Base-by-base conservation (phyloP, 1,284 basidiomycete genomes). In the Cryptococcus floricola region DNA sequence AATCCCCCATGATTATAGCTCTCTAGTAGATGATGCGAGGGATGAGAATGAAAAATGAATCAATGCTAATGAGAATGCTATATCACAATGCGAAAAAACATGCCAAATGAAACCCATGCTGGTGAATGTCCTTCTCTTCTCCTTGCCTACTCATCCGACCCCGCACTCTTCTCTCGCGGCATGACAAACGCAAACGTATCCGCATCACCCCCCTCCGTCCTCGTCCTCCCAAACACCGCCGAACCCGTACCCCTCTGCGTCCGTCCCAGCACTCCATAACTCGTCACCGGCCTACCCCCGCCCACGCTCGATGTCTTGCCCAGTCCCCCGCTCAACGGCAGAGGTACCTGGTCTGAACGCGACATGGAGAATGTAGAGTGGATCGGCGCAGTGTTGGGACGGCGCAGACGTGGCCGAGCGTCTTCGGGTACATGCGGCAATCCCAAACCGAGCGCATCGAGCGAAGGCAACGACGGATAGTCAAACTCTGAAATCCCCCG, bases 381-480 rank as follows among this genome's bases (percentile, higher is more conserved):
- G 2, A 59, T 54, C 6, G 68, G 68, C 3, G 68, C 68, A 0
- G 70, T 72, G 5, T 54, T 48, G 7, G 68, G 67, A 16, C 68
- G 51, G 4, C 61, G 53, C 13, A 8, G 10, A 8, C 51, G 45
- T 3, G 58, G 61, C 16, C 59, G 47, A 14, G 53, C 54, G 18
- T 62, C 55, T 12, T 65, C 69, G 0, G 69, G 68, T 2, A 71
- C 60, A 19, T 65, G 59, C 1, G 69, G 69, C 18, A 73, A 51
- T 18, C 71, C 69, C 6, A 70, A 53, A 4, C 70, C 70, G 2
- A 74, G 57, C 1, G 67, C 63, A 50, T 69, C 67, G 28, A 74
- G 64, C 1, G 69, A 72, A 4, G 31, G 31, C 8, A 74, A 48
- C n/a, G 57, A 50, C 5, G 34, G 53, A 13, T 31, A 23, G 19